Conservation (phyloP, 2,329 filamentous ascomycete genomes). For the Eurotiales sp. region DNA sequence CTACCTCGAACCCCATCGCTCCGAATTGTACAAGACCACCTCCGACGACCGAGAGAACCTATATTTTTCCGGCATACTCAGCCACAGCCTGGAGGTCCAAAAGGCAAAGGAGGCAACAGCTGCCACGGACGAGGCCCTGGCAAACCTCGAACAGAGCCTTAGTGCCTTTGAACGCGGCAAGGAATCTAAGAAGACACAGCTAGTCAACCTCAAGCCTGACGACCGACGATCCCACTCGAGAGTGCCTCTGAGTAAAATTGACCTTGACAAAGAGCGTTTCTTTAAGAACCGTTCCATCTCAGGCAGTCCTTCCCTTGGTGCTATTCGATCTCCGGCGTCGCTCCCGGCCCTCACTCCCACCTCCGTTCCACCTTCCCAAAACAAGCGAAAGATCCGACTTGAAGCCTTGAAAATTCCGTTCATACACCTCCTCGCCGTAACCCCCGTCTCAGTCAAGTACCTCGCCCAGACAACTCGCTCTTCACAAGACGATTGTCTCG, state of each 20-base stretch:
- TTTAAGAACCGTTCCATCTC: slow-evolving; percentile 39
- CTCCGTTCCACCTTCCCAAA: slow-evolving; percentile 35
- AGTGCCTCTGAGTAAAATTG: slow-evolving; percentile 36
- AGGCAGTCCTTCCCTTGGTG: slow-evolving; percentile 39
- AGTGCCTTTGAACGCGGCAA: slow-evolving; percentile 58
- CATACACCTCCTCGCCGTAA: slow-evolving; percentile 53
- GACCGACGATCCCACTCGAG: slow-evolving; percentile 21
- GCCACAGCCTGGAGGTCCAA: slow-evolving; percentile 54
- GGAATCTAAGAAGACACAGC: slow-evolving; percentile 53
- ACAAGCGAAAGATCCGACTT: slow-evolving; percentile 36
- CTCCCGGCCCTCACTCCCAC: slow-evolving; percentile 40
- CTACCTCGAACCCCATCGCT: slow-evolving; percentile 50
- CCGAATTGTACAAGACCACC: slow-evolving; percentile 54
- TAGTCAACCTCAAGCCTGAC: slow-evolving; percentile 36
- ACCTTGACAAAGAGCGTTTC: slow-evolving; percentile 40
- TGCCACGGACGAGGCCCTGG: slow-evolving; percentile 57
- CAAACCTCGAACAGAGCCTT: slow-evolving; percentile 56
- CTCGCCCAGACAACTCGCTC: slow-evolving; percentile 47
- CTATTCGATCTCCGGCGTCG: slow-evolving; percentile 34
- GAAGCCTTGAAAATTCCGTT: slow-evolving; percentile 45
- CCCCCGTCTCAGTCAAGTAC: slow-evolving; percentile 45
- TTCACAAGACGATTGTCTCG: slow-evolving; percentile 46
- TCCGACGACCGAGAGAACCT: slow-evolving; percentile 43
- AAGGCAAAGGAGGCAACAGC: slow-evolving; percentile 53
- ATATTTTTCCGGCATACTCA: slow-evolving; percentile 55